Evolutionary conservation across 768 basidiomycete species (phyloP), one percentile per base, ranked within the genome.

Genomic region (Lentinula guzmanii): DNA sequence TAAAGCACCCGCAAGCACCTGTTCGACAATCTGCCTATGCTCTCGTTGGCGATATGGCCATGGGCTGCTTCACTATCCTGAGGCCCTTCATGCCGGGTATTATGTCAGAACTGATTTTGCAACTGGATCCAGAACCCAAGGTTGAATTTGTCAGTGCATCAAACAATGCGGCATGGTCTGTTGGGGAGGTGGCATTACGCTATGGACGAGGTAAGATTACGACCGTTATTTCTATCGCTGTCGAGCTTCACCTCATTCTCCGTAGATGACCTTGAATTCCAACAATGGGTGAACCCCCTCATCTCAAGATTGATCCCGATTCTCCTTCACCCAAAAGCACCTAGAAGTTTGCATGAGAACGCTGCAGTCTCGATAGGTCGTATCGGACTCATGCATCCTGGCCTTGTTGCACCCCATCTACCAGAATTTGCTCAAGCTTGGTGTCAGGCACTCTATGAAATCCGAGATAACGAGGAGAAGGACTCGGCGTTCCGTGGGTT

Each of bases 141-240:
- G 81, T 90, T 35, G 95, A 98, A 72, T 94, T 95, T 69, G 86
- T 98, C 64, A 95, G 93, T 66, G 97, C 96, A 5, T 95, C 93
- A 72, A 99, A 99, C 75, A 99, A 99, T 70, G 97, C 97, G 9
- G 96, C 96, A 1, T 99, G 97, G 97, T 95, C 94, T n/a, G 95
- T 97, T 33, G 97, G 97, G 48, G 97, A 99, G 74, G 93, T 99
- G 35, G 93, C 97, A 7, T 76, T 99, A 64, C 91, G 94, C 52
- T 95, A 92, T 70, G 91, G 93, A 57, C 79, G 85, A 65, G 89
- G 91, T 90, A 70, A 48, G 21, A 6, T 1, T 10, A 24, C 18
- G 28, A 28, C 42, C 61, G 82, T 70, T 13, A 58, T 58, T 58
- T 66, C 4, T 21, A 48, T 18, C 18, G 11, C 21, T 16, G 39